A percentile compares a stretch with the other conserved stretches of the same genome.
phyloP scores from a whole-genome alignment of 495 filamentous ascomycete genomes.

The Penicillium crystallinum region DNA sequence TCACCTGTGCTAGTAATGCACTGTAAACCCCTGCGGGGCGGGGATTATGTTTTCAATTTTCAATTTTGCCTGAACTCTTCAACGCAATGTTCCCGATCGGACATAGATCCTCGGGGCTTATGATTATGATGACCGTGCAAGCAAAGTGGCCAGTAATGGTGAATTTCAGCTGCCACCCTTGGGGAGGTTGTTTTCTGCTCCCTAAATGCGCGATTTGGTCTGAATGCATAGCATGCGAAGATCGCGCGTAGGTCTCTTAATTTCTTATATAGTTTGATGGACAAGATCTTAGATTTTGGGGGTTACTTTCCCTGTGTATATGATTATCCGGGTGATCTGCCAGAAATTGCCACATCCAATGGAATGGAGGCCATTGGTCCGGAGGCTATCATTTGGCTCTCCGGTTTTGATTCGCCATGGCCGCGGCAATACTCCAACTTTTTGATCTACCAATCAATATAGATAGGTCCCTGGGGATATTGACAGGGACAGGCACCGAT shows the following conservation, averaged over 20 bases:
- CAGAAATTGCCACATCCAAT: neutral
- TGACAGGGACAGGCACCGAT: neutral
- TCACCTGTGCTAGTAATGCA: conserved; percentile 59
- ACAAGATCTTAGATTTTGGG: neutral
- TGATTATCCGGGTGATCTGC: neutral
- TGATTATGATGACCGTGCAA: neutral
- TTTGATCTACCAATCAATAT: neutral
- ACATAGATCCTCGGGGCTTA: neutral
- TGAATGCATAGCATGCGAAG: neutral
- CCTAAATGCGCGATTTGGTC: neutral
- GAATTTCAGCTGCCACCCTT: neutral
- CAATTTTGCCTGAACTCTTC: neutral
- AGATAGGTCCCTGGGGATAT: neutral
- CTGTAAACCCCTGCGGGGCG: conserved; percentile 26
- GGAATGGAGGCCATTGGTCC: neutral
- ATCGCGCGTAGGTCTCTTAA: neutral
- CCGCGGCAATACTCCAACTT: neutral
- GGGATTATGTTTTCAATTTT: neutral
- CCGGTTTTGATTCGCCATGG: neutral
- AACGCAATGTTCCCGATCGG: neutral
- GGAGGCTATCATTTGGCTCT: neutral
- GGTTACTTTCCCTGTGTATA: neutral
- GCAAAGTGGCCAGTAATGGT: neutral
- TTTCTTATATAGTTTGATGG: neutral
- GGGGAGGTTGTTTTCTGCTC: neutral